Evolutionary conservation across 371 early-diverging fungal species (phyloP).

Genomic region (Circinella minor): DNA sequence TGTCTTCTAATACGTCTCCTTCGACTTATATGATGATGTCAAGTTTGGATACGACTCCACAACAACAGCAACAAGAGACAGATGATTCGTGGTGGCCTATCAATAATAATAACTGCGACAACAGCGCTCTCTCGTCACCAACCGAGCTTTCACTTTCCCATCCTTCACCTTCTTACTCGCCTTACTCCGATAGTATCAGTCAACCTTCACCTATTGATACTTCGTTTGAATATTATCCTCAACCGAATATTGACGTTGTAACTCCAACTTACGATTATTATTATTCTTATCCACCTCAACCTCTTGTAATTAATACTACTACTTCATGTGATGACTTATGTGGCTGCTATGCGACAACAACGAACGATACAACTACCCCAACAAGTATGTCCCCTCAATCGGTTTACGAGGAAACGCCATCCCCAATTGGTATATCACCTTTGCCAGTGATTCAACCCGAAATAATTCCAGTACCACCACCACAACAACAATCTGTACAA

Average conservation of each 20-base stretch:
- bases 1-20: neutral
- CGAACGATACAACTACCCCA: too few species aligned
- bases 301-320: neutral
- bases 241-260: neutral
- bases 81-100: slow-evolving; percentile 3
- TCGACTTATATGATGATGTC: slow-evolving; percentile 3
- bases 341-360: neutral
- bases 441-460: too few species aligned
- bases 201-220: slow-evolving; percentile 13
- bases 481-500: too few species aligned
- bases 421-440: too few species aligned
- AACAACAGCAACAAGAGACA: neutral
- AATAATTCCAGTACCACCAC: too few species aligned
- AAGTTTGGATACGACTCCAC: slow-evolving; percentile 5
- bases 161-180: slow-evolving; percentile 7
- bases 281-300: neutral
- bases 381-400: too few species aligned
- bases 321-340: neutral
- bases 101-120: neutral
- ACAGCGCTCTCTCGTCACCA: slow-evolving; percentile 13
- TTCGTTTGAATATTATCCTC: slow-evolving; percentile 12
- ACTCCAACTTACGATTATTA: slow-evolving; percentile 8
- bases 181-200: slow-evolving; percentile 14
- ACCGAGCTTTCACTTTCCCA: slow-evolving; percentile 10
- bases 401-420: too few species aligned